Percentiles rank a stretch among this genome's conserved stretches.
Evolutionary conservation across 495 filamentous ascomycete genomes (phyloP).

Genomic region (Neurospora sp.): DNA sequence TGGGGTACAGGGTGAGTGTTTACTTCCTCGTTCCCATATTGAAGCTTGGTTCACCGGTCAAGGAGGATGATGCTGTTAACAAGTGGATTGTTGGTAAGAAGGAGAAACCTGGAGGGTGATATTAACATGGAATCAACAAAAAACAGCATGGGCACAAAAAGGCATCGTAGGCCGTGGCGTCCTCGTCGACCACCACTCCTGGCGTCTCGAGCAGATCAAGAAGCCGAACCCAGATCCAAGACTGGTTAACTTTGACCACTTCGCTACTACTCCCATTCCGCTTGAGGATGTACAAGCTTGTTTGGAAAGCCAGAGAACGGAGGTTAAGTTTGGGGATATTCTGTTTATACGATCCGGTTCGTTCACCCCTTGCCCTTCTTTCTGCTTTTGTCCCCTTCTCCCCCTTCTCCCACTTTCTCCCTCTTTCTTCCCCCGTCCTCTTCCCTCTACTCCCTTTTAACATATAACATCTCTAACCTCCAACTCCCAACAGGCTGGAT

Average conservation of each 20-base stretch:
- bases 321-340: conserved; percentile 45
- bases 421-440: background rate
- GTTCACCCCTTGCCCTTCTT: background rate
- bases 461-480: no score
- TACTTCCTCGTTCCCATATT: background rate
- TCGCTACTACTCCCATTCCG: conserved; percentile 30
- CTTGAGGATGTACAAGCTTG: conserved; percentile 36
- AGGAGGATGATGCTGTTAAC: no score
- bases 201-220: conserved; percentile 22
- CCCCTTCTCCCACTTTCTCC: background rate
- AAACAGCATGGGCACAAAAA: conserved; percentile 30
- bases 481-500: conserved; percentile 25
- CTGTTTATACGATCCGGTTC: conserved; percentile 40
- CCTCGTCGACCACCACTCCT: conserved; percentile 49
- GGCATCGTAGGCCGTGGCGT: conserved; percentile 51
- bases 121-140: conserved; percentile 1
- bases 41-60: no score
- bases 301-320: conserved; percentile 33
- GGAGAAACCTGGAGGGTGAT: no score
- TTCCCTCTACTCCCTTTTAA: no score
- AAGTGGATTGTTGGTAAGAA: no score
- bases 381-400: background rate
- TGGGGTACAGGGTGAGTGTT: conserved; percentile 39
- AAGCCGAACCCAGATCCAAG: background rate
- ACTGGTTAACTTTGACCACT: conserved; percentile 27